Conservation (phyloP, 805 yeast species). For the Maudiozyma serrabonitensis region DNA sequence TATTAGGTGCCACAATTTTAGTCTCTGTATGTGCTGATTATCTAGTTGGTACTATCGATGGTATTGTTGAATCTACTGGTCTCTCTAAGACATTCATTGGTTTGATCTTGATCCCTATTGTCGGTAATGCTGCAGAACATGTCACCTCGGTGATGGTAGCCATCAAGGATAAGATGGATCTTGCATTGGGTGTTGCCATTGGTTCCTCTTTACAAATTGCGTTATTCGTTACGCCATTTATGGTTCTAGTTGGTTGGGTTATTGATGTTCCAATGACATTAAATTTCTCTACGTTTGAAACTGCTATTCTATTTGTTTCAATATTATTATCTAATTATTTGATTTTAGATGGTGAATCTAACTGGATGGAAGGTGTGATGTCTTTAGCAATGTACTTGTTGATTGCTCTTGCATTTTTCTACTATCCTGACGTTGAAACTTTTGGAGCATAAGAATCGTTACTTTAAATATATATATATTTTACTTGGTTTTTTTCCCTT, state of each 20-base stretch:
- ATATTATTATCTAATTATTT: constrained; percentile 82
- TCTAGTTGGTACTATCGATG: constrained; percentile 88
- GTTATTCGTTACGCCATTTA: constrained; percentile 86
- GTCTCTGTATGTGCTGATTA: constrained; percentile 91
- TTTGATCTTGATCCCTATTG: constrained; percentile 86
- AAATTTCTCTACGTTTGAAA: constrained; percentile 86
- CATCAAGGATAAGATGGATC: constrained; percentile 91
- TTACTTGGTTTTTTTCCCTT: no score
- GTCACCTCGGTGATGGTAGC: constrained; percentile 95
- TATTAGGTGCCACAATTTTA: constrained; percentile 58
- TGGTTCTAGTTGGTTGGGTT: constrained; percentile 91
- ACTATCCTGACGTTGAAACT: constrained; percentile 54
- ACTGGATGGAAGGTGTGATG: constrained; percentile 97
- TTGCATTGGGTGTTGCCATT: constrained; percentile 93
- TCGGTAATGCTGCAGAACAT: constrained; percentile 98
- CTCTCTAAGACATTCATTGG: constrained; percentile 93
- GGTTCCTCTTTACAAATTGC: constrained; percentile 96
- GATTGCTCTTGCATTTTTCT: constrained; percentile 82
- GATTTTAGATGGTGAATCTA: constrained; percentile 87
- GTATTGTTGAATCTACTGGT: constrained; percentile 72
- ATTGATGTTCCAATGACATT: constrained; percentile 87
- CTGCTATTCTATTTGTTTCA: constrained; percentile 81
- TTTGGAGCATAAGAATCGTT: neutral
- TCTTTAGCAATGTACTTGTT: constrained; percentile 76
- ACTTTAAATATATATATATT: no score